Evolutionary conservation across 2,329 filamentous ascomycete species (phyloP), one percentile per base, ranked within the genome.

Genomic region (Beauveria varroae): DNA sequence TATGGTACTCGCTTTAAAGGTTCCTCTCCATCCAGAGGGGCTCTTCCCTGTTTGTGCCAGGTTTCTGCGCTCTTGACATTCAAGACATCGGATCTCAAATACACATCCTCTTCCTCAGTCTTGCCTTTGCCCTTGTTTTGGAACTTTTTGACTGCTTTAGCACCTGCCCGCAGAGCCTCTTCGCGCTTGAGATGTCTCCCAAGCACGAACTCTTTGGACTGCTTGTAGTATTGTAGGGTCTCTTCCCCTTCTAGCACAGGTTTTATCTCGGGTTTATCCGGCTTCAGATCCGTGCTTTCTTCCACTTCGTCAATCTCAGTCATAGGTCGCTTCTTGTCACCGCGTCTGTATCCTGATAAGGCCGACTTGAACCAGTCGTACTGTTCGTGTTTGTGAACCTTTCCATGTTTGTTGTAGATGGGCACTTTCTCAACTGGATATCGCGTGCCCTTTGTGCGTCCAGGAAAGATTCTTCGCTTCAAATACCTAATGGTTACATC

Each of bases 21-120:
- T 54, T 85, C 76, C 65, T 89, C 86, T 3, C 90, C 91, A 0
- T 79, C 70, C 28, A 84, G 81, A 3, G 95, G 86, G 28, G 86
- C 88, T 12, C 93, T 85, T 0, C 95, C 95, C 78, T 97, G 93
- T 72, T 97, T 97, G 72, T 98, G 95, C 95, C 95, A 99, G 1
- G 91, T 96, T 72, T 99, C 95, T 1, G 90, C 89, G 30, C 91
- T 96, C 73, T 96, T 93, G 72, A 96, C 96, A 44, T 83, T 81
- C 2, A 93, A 85, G 0, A 98, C 86, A 66, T 98, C 93, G 58
- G 84, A 82, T 40, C 93, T 86, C 1, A 81, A 81, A 70, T 86
- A 98, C 0, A 98, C 91, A 1, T 90, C 86, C 71, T 96, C 91
- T 62, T 90, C 84, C 3, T 82, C 76, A 52, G 87, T 88, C 50